Evolutionary conservation across 2,329 filamentous ascomycete genomes (phyloP).

Genomic region (Aspergillus melleus): DNA sequence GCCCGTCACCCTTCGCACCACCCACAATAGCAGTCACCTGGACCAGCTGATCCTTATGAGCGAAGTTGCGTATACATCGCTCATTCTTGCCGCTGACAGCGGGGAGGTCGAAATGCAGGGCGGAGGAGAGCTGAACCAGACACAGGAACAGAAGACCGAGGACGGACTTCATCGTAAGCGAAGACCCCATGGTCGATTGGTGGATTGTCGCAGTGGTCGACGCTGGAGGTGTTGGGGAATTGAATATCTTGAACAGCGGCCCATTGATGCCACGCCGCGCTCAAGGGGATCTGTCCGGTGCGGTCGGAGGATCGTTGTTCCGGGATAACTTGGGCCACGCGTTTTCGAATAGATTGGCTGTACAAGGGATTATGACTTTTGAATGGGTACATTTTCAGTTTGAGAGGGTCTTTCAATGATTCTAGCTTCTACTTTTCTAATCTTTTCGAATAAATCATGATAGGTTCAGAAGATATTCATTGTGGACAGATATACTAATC

Average conservation of each 20-base stretch:
- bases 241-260: slow-evolving; percentile 12
- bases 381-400: too few relatives aligned
- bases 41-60: slow-evolving; percentile 85
- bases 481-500: neutral
- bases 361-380: too few relatives aligned
- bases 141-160: slow-evolving; percentile 35
- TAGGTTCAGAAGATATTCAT: neutral
- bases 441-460: neutral
- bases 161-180: slow-evolving; percentile 33
- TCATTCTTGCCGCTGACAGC: slow-evolving; percentile 68
- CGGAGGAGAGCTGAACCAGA: slow-evolving; percentile 48
- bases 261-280: slow-evolving; percentile 39
- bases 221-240: slow-evolving; percentile 14
- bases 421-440: neutral
- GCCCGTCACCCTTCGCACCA: slow-evolving; percentile 87
- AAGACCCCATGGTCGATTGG: slow-evolving; percentile 30
- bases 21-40: slow-evolving; percentile 89
- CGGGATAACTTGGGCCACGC: slow-evolving; percentile 15
- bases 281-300: slow-evolving; percentile 23
- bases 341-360: neutral
- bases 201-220: slow-evolving; percentile 16
- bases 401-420: too few relatives aligned
- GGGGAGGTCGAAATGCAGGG: slow-evolving; percentile 90
- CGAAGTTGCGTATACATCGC: slow-evolving; percentile 96
- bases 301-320: slow-evolving; percentile 31